Base-by-base conservation (phyloP, 2,329 filamentous ascomycete species). In the Trichophyton equinum region DNA sequence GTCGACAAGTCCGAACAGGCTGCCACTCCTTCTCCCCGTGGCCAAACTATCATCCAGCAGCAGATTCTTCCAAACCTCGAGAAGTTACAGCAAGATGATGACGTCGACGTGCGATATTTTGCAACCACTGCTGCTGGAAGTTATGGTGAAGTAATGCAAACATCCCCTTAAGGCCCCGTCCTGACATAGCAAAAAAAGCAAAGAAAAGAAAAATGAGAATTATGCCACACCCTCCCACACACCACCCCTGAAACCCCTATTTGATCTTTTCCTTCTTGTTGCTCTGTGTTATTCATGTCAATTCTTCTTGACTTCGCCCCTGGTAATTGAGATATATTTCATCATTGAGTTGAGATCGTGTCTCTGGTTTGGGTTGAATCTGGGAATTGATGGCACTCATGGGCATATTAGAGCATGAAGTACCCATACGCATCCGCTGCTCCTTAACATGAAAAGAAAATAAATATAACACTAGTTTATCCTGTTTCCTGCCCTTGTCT, bases 21-120 rank as follows among this genome's bases (percentile, higher is more conserved):
- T 5, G 65, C 65, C 30, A 69, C 67, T 15, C 82, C 89, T 20
- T 91, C 89, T 62, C 81, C 86, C 49, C 82, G 83, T 69, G 88
- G 87, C 59, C 83, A 86, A 68, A 86, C 91, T 69, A 81, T 96
- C 66, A 94, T 96, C 71, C 85, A 90, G 74, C 84, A 89, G 75
- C 86, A 89, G 71, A 86, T 97, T 71, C 77, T 96, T 71, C 91
- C 92, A 27, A 92, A 90, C 72, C 78, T 99, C 68, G 88, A 92
- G 79, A 96, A 96, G 80, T 81, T 99, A 70, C 91, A 96, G 79
- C 88, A 92, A 77, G 94, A 99, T 73, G 89, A 95, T 67, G 94
- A 99, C 77, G 92, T 97, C 68, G 94, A 99, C 77, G 94, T 99
- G 70, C 85, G 94, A 74, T 99, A 92, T 80, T 99, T 96, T 77